Evolutionary conservation across 306 rosid species (phyloP).

Genomic region (Biancaea sappan): DNA sequence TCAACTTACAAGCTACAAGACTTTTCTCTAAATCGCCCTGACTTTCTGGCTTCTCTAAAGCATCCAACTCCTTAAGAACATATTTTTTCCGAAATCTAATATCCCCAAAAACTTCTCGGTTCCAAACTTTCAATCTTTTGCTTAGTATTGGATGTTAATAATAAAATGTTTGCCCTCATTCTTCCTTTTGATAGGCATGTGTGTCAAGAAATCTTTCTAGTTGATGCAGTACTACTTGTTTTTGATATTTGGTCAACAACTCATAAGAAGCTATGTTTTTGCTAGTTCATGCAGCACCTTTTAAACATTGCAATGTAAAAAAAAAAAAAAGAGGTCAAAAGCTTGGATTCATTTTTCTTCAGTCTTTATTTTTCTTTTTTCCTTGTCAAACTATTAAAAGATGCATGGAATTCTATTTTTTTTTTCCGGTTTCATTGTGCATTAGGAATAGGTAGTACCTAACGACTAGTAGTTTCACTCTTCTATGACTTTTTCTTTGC

Average conservation of each 20-base stretch:
- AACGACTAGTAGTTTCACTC: constrained; percentile 4
- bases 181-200: constrained; percentile 16
- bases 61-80: too few species aligned
- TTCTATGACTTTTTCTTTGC: not conserved
- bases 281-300: constrained; percentile 8
- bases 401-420: not conserved
- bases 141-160: constrained; percentile 6
- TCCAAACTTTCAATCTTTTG: too few species aligned
- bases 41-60: too few species aligned
- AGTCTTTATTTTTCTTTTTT: constrained; percentile 17
- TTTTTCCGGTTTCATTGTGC: not conserved
- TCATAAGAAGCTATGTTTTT: not conserved
- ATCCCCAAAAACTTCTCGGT: too few species aligned
- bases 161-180: not conserved
- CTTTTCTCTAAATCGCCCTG: too few species aligned
- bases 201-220: constrained; percentile 25
- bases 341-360: not conserved
- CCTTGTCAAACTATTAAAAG: constrained; percentile 14
- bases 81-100: too few species aligned
- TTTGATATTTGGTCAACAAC: constrained; percentile 16
- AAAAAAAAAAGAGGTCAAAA: constrained; percentile 2
- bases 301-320: constrained; percentile 17
- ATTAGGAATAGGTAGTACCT: not conserved
- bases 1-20: too few species aligned
- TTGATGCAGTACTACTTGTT: not conserved